Evolutionary conservation across 352 stramenopile species (phyloP).

Genomic region (Globisporangium takayamanum): DNA sequence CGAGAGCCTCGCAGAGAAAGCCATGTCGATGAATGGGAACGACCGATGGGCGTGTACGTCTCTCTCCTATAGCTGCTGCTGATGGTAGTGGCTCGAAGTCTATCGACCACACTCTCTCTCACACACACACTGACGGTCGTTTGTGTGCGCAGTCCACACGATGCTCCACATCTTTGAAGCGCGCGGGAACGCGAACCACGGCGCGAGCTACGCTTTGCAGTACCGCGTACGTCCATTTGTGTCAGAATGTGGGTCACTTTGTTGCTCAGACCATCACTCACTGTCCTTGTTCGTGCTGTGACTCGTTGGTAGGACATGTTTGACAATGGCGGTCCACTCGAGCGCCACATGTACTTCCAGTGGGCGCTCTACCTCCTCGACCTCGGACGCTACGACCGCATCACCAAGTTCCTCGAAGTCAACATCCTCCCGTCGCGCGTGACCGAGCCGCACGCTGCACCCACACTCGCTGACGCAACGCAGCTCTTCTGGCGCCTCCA

Average conservation of each 20-base stretch:
- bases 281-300: background rate
- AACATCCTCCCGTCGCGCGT: conserved; percentile 53
- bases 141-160: conserved; percentile 47
- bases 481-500: conserved; percentile 83
- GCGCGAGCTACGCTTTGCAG: conserved; percentile 78
- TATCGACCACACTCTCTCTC: background rate
- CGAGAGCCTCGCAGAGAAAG: conserved; percentile 62
- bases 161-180: conserved; percentile 72
- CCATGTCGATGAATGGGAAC: conserved; percentile 81
- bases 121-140: background rate
- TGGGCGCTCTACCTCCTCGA: conserved; percentile 80
- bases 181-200: conserved; percentile 78
- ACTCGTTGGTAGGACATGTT: conserved; percentile 37
- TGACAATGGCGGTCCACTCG: conserved; percentile 65
- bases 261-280: no score
- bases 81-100: no score
- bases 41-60: conserved; percentile 79
- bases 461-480: conserved; percentile 60
- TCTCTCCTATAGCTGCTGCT: no score
- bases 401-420: conserved; percentile 73
- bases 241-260: background rate
- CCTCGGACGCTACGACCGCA: conserved; percentile 74
- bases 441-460: conserved; percentile 40
- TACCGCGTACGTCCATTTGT: conserved; percentile 33
- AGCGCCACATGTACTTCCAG: conserved; percentile 76